A percentile compares a stretch with the other conserved stretches of the same genome.
Evolutionary conservation across 163 green algal genomes (phyloP).

Genomic region (Scenedesmus sp.): DNA sequence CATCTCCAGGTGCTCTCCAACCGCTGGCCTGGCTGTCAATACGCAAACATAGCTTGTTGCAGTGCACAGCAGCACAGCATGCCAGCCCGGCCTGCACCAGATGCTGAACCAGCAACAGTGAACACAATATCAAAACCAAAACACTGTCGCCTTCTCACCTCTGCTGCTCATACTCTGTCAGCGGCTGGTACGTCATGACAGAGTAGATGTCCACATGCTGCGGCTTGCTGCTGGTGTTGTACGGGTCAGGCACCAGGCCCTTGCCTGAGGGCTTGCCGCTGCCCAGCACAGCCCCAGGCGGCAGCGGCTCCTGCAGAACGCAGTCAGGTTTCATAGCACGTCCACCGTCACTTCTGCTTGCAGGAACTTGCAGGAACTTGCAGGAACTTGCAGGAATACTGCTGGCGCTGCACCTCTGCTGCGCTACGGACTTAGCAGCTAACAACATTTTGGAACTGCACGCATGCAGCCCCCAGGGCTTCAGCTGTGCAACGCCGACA

Average conservation of each 20-base stretch:
- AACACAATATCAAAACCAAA: background rate
- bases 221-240: conserved; percentile 28
- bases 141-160: background rate
- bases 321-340: background rate
- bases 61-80: no score
- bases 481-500: no score
- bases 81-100: no score
- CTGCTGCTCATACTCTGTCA: conserved; percentile 1
- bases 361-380: background rate
- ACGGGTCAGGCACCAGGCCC: conserved; percentile 13
- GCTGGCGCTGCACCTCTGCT: background rate
- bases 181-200: conserved; percentile 34
- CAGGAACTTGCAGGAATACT: background rate
- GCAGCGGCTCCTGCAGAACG: conserved; percentile 17
- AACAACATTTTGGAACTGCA: no score
- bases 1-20: no score
- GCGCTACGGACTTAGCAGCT: background rate
- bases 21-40: no score
- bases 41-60: no score
- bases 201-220: conserved; percentile 39
- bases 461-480: background rate
- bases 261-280: conserved; percentile 15
- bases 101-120: no score
- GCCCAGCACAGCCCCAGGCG: conserved; percentile 1
- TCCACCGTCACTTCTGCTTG: background rate